Base-by-base conservation (phyloP, 78 protist species). In the Dictyostelium citrinum region DNA sequence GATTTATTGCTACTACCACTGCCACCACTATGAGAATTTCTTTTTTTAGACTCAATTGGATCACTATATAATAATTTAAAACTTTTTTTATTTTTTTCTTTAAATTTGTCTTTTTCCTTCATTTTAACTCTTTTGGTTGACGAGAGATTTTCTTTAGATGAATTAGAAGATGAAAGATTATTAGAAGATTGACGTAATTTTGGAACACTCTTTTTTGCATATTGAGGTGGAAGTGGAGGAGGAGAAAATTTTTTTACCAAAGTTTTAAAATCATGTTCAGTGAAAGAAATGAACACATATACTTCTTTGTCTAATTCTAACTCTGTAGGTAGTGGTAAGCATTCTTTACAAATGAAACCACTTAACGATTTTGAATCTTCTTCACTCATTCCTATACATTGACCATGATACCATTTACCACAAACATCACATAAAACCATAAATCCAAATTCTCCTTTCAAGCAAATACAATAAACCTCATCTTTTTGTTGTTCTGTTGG, bases 321-420 rank as follows among this genome's bases (percentile, higher is more conserved):
- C 27, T 55, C 64, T 20, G 64, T 55, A 55, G 64, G 1, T 17
- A 22, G 3, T 16, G 72, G n/a, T 74, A 72, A 31, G 20, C 95
- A 90, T 3, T 14, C 1, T 37, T 29, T 6, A 81, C 95, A 90
- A 61, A 33, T 37, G 58, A 45, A 90, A 24, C 51, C 60, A 51
- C 20, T 8, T 4, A 90, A 12, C 3, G 27, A 3, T 6, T 5
- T 7, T 61, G 95, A 75, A 2, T 45, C 72, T 11, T 79, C 81
- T 17, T 90, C 70, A 17, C 67, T 43, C 60, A 90, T 70, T 1
- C 95, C 95, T 58, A 90, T 85, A 70, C 95, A 90, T 10, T 22
- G 71, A 14, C 88, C 88, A 76, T 90, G 95, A 76, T 70, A 90
- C 95, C 95, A 90, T 64, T 81, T 85, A 22, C 74, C 82, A 46